A percentile compares a stretch with the other conserved stretches of the same genome.
Conservation (phyloP, 1,284 basidiomycete species). For the Tilletia horrida region DNA sequence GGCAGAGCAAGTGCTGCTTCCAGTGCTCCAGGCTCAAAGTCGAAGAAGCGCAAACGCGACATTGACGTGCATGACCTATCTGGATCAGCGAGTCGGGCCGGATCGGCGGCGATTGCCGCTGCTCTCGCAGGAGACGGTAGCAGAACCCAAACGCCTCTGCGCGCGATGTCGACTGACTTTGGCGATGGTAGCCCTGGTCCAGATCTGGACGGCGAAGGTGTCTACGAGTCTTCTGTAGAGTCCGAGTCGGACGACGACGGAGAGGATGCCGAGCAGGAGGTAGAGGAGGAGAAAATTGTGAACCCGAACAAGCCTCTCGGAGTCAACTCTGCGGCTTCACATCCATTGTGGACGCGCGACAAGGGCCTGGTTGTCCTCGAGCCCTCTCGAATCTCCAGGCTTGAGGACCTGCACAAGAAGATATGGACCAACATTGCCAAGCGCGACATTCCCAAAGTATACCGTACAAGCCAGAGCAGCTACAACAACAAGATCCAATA, state of each 20-base stretch:
- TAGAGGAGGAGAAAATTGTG: background rate
- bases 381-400: slow-evolving; percentile 38
- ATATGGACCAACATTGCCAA: slow-evolving; percentile 54
- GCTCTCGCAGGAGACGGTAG: background rate
- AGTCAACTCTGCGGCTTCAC: background rate
- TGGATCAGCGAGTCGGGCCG: slow-evolving; percentile 7
- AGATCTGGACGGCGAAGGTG: background rate
- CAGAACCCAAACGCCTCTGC: background rate
- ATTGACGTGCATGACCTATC: slow-evolving; percentile 4
- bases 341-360: slow-evolving; percentile 11
- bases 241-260: background rate
- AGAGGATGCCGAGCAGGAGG: background rate
- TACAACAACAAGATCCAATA: slow-evolving; percentile 59
- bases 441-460: slow-evolving; percentile 54
- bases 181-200: background rate
- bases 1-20: background rate
- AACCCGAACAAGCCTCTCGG: slow-evolving; percentile 11
- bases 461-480: slow-evolving; percentile 49
- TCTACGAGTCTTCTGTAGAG: background rate
- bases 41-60: slow-evolving; percentile 15
- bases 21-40: background rate
- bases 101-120: slow-evolving; percentile 3
- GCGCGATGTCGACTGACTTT: slow-evolving; percentile 1
- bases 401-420: slow-evolving; percentile 51
- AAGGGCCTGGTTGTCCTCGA: slow-evolving; percentile 42